Base-by-base conservation (phyloP, 1,139 yeast species). In the Saccharomyces hybrid region DNA sequence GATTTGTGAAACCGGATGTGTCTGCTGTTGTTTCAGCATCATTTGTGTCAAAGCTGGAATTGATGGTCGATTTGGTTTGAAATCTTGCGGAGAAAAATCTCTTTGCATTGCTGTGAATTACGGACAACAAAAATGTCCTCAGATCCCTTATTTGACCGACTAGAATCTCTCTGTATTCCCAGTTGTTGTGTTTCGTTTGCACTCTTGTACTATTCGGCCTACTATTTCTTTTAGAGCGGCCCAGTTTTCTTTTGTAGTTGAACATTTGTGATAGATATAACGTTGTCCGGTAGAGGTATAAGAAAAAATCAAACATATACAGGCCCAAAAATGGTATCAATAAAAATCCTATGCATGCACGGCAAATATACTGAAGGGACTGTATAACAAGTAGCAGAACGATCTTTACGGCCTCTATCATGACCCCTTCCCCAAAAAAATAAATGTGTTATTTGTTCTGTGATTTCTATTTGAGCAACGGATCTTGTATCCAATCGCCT, bases 251-350 rank as follows among this genome's bases (percentile, higher is more conserved):
- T 19, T 31, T 53, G 46, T 42, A 27, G 28, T 42, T 19, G 5
- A 29, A 14, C 46, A 38, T 52, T 32, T 46, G 34, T 27, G 31
- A 31, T 11, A 42, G 44, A 52, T 50, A 54, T 42, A 47, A 29
- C 11, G 42, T 7, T 19, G 54, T 19, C 46, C 60, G 51, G 23
- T 51, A 52, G 2, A 55, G 38, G 48, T 57, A 57, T 5, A 57
- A 19, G 13, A 54, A 32, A 5, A 51, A 19, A 52, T 57, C 60
- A 38, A 57, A 47, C 8, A 23, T 27, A 42, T 56, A 56, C 5
- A 57, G 29, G 13, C 50, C 48, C 5, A 54, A 28, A 25, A 57
- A 51, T 5, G 55, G 53, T 5, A 52, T 44, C 31, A 48, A 42
- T 14, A 55, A 29, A 14, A 53, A n/a, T 9, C 34, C 47, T 27